These are phyloP conservation scores for Sarocladium strictum DNA, from an alignment of 2,329 filamentous ascomycete species.

Conservation along the genomic window DNA sequence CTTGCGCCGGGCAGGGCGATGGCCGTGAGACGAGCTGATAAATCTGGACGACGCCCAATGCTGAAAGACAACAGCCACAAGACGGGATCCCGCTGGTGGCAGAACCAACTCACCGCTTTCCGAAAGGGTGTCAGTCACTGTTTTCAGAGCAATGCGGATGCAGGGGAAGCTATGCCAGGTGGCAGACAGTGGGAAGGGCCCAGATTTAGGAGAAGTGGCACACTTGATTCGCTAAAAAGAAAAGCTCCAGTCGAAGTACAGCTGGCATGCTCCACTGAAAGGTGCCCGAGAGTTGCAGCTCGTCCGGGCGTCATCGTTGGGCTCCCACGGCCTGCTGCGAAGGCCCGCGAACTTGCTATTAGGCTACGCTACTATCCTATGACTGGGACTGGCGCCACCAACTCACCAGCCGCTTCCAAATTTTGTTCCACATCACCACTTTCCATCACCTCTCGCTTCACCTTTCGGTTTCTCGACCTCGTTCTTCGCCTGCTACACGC, in stretches of 20 bases:
- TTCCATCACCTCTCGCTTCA: not conserved
- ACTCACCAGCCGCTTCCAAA: conserved; percentile 7
- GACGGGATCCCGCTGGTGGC: no score
- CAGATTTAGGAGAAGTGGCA: not conserved
- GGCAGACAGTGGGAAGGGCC: not conserved
- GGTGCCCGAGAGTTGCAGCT: conserved; percentile 6
- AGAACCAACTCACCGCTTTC: conserved; percentile 5
- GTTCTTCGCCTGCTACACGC: not conserved
- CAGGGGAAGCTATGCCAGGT: not conserved
- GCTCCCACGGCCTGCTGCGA: not conserved
- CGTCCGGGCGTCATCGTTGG: conserved; percentile 9
- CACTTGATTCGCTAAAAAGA: not conserved
- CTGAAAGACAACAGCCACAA: no score
- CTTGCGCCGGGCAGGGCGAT: not conserved
- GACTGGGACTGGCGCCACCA: not conserved
- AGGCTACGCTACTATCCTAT: not conserved
- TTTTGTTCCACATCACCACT: conserved; percentile 8
- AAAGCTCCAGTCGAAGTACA: not conserved
- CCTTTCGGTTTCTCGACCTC: not conserved
- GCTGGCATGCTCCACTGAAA: conserved; percentile 5
- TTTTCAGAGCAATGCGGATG: not conserved
- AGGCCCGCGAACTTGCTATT: no score
- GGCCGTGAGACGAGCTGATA: no score
- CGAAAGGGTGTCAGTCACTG: not conserved
- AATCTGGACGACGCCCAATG: not conserved